These are phyloP conservation scores for Raphanus hybrid DNA, from an alignment of 441 rosid species.

Conservation along the genomic window DNA sequence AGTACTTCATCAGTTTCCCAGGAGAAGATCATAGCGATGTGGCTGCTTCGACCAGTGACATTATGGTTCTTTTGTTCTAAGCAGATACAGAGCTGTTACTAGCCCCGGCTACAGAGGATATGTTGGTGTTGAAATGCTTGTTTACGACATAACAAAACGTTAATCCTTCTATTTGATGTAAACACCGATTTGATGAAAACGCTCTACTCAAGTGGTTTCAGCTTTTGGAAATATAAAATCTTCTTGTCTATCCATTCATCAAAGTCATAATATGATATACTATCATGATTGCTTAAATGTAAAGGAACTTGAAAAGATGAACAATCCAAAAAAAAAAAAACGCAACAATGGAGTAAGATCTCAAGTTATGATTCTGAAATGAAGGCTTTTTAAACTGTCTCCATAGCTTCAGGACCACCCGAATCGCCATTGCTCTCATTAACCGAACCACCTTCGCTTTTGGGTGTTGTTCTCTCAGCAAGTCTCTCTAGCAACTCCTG, in stretches of 20 bases:
- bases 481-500: slow-evolving; percentile 87
- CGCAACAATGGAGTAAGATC: slow-evolving; percentile 16
- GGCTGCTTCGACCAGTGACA: neutral
- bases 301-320: neutral
- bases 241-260: neutral
- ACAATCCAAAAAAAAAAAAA: neutral
- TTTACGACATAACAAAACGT: slow-evolving; percentile 42
- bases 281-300: neutral
- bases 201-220: neutral
- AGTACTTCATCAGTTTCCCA: neutral
- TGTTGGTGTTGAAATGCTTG: slow-evolving; percentile 57
- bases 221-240: neutral
- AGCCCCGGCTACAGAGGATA: slow-evolving; percentile 64
- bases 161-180: neutral
- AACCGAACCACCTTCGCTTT: neutral
- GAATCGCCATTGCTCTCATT: slow-evolving; percentile 26
- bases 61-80: slow-evolving; percentile 7
- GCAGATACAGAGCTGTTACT: slow-evolving; percentile 67
- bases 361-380: neutral
- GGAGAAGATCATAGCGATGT: neutral
- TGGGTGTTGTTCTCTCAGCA: slow-evolving; percentile 35
- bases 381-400: slow-evolving; percentile 18
- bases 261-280: neutral
- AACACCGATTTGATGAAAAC: neutral
- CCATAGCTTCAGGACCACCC: slow-evolving; percentile 24